Evolutionary conservation across 2,329 filamentous ascomycete species (phyloP).

Genomic region (Ophiosphaerella korrae): DNA sequence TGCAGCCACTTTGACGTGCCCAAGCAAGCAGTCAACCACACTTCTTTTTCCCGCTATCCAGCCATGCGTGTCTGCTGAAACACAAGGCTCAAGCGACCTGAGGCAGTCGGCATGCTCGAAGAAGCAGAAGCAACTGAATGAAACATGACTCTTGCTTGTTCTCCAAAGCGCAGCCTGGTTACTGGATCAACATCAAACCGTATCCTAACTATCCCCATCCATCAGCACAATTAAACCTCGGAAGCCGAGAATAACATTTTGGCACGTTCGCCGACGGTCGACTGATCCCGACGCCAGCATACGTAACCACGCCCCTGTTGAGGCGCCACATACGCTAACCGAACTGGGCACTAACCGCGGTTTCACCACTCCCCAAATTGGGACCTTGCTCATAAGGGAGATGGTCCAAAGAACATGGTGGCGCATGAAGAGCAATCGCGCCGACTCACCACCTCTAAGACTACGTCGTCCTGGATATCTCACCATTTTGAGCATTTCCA

Average conservation of each 20-base stretch:
- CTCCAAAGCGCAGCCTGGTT: too few species aligned
- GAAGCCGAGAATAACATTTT: constrained; percentile 5
- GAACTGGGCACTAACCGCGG: constrained; percentile 6
- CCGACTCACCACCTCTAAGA: too few species aligned
- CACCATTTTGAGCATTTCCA: too few species aligned
- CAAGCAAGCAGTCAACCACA: not conserved
- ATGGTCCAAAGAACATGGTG: too few species aligned
- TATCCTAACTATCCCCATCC: not conserved
- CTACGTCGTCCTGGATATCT: too few species aligned
- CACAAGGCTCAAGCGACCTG: not conserved
- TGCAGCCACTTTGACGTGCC: too few species aligned
- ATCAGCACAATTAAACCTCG: constrained; percentile 1
- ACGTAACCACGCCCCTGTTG: constrained; percentile 15
- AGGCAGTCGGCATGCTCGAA: not conserved
- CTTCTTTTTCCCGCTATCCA: not conserved
- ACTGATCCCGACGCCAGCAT: not conserved
- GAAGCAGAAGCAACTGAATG: constrained; percentile 4
- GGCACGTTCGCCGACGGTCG: not conserved
- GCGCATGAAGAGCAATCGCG: too few species aligned
- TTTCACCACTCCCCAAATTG: constrained; percentile 3
- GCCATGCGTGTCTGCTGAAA: not conserved
- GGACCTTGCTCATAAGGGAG: too few species aligned
- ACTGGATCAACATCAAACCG: too few species aligned
- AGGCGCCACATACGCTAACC: constrained; percentile 8
- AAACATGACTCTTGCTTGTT: too few species aligned